Evolutionary conservation across 345 rosid species (phyloP).

Genomic region (Eucalyptus melliodora): DNA sequence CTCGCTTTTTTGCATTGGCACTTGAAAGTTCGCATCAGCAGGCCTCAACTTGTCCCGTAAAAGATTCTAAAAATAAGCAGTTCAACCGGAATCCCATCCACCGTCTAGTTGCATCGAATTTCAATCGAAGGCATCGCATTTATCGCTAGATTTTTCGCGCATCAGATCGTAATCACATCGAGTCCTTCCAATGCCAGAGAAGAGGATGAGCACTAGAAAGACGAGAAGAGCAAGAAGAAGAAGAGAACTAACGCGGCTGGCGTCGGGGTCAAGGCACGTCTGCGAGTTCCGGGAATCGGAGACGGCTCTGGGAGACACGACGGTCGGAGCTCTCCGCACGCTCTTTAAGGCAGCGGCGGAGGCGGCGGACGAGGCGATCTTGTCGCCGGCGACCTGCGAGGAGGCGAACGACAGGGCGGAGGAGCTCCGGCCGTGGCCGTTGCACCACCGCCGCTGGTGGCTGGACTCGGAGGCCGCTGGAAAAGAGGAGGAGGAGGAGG

Average conservation of each 20-base stretch:
- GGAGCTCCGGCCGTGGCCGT: background rate
- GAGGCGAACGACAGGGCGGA: slow-evolving; percentile 37
- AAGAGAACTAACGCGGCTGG: slow-evolving; percentile 60
- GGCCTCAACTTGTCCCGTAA: background rate
- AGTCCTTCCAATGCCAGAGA: background rate
- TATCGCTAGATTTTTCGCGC: background rate
- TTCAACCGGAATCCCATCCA: background rate
- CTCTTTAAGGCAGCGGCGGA: background rate
- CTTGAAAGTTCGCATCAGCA: background rate
- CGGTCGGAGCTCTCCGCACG: slow-evolving; percentile 13
- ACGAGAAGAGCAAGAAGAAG: background rate
- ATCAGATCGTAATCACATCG: background rate
- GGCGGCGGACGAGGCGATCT: background rate
- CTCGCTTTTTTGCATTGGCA: background rate
- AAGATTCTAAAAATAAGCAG: background rate
- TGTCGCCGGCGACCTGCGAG: slow-evolving; percentile 38
- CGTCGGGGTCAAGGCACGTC: slow-evolving; percentile 98
- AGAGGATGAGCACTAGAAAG: background rate
- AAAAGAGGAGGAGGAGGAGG: background rate
- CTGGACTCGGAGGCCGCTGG: background rate
- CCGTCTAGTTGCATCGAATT: background rate
- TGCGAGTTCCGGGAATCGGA: slow-evolving; percentile 83
- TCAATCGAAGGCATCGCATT: background rate
- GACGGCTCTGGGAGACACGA: slow-evolving; percentile 77
- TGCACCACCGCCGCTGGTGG: background rate